A percentile compares a stretch with the other conserved stretches of the same genome.
Evolutionary conservation across 2,329 filamentous ascomycete genomes (phyloP).

Genomic region (Fusarium lyarnte): DNA sequence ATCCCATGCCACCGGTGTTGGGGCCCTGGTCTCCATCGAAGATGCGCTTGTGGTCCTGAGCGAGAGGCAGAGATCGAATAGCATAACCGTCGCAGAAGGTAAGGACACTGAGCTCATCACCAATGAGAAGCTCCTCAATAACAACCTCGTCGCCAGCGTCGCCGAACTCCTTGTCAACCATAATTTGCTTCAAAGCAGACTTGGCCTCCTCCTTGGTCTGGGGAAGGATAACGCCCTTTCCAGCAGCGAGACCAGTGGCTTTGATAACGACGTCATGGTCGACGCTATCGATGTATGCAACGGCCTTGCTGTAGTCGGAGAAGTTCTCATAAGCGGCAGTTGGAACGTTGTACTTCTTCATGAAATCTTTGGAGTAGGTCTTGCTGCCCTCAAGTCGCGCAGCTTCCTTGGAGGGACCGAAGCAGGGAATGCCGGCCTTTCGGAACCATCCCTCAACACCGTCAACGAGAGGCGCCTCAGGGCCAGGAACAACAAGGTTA

Average conservation of each 20-base stretch:
- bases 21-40: constrained; percentile 89
- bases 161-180: constrained; percentile 89
- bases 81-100: constrained; percentile 91
- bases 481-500: constrained; percentile 88
- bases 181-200: constrained; percentile 84
- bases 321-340: constrained; percentile 95
- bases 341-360: constrained; percentile 89
- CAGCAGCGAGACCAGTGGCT: constrained; percentile 88
- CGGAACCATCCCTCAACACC: constrained; percentile 88
- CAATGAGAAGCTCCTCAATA: constrained; percentile 91
- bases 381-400: constrained; percentile 96
- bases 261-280: constrained; percentile 88
- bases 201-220: constrained; percentile 83
- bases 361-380: constrained; percentile 97
- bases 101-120: constrained; percentile 91
- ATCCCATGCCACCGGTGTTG: constrained; percentile 98
- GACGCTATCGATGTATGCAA: constrained; percentile 76
- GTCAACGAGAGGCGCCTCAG: constrained; percentile 92
- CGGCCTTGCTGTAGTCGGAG: constrained; percentile 76
- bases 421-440: constrained; percentile 77
- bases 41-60: constrained; percentile 96
- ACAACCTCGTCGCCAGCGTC: constrained; percentile 89
- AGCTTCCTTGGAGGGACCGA: constrained; percentile 85
- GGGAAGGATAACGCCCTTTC: constrained; percentile 95
- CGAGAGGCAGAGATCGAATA: constrained; percentile 84